Percentiles rank a stretch among this genome's conserved stretches.
These are phyloP conservation scores for Syncephalis fuscata DNA, from an alignment of 371 early-diverging fungal genomes.

Conservation along the genomic window DNA sequence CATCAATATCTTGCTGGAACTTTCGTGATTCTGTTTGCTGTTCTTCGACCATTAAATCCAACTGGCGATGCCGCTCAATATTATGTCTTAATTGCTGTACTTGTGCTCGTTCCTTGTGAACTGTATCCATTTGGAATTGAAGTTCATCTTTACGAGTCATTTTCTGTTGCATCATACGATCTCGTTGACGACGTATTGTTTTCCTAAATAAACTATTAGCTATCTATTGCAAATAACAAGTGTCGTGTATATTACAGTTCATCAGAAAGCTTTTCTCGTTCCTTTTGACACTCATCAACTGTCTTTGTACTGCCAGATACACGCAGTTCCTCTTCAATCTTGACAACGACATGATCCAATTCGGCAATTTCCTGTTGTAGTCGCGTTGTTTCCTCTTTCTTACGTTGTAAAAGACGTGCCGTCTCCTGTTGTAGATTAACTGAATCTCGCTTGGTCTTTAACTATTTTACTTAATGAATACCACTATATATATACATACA, in stretches of 20 bases:
- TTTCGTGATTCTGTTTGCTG: conserved; percentile 1
- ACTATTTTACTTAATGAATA: too few species aligned
- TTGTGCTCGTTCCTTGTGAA: conserved; percentile 13
- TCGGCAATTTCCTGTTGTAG: conserved; percentile 17
- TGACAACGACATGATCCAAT: conserved; percentile 19
- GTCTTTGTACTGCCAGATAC: conserved; percentile 42
- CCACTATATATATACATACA: too few species aligned
- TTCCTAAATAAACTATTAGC: too few species aligned
- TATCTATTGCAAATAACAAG: too few species aligned
- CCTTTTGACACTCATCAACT: conserved; percentile 42
- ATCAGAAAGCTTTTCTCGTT: conserved; percentile 17
- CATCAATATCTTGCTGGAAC: too few species aligned
- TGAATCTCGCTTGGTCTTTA: too few species aligned
- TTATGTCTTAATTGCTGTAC: conserved; percentile 11
- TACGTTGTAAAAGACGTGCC: conserved; percentile 10
- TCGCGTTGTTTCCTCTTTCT: conserved; percentile 14
- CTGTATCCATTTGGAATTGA: conserved; percentile 8
- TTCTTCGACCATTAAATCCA: conserved; percentile 12
- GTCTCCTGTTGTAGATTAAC: conserved; percentile 2
- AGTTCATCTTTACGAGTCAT: conserved; percentile 10
- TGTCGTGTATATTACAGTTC: too few species aligned
- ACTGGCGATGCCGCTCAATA: conserved; percentile 12
- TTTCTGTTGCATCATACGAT: conserved; percentile 5
- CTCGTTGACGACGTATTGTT: too few species aligned
- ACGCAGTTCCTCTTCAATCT: conserved; percentile 34